Base-by-base conservation (phyloP, 768 basidiomycete species). In the Trametes cubensis region DNA sequence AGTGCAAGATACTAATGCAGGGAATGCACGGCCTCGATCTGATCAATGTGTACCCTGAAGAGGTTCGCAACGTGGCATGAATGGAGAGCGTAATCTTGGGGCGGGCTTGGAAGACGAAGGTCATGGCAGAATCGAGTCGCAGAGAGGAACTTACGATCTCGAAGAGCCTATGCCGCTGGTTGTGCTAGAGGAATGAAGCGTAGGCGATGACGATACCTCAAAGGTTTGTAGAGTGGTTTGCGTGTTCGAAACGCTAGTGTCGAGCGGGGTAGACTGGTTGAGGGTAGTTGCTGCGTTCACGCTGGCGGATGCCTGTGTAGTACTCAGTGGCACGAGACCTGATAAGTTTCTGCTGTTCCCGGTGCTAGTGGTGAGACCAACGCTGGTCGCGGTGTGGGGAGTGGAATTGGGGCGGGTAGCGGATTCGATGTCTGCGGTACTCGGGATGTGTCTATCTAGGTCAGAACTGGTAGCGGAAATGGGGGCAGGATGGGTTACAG, bases 101-200 rank as follows among this genome's bases (percentile, higher is more conserved):
- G 8, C 8, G 28, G 28, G 28, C 4, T 4, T 8, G 28, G 28
- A 11, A 5, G 25, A 17, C n/a, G 42, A 38, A 38, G 20, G 25
- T 15, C 8, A 63, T 41, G 40, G 44, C 14, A 30, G 14, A 47
- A 2, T n/a, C 11, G 17, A 40, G 17, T 40, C 17, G 23, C 23
- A 18, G 1, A 18, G 18, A 55, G 18, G 40, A 15, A 58, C 72
- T 67, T 61, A 71, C 72, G 65, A 34, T 23, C 48, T 58, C n/a
- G 61, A 57, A 4, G 55, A 44, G 28, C 20, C 34, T 4, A 20
- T 17, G 25, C 7, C 20, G 5, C 23, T 52, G 17, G 6, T 18
- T 11, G 30, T 30, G 6, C 34, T 18, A 17, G 63, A 17, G 41
- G 39, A 8, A 38, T 63, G 57, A 13, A 62, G 25, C 1, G 39